phyloP scores from a whole-genome alignment of 345 rosid species.

The Citrus mangshanensis region DNA sequence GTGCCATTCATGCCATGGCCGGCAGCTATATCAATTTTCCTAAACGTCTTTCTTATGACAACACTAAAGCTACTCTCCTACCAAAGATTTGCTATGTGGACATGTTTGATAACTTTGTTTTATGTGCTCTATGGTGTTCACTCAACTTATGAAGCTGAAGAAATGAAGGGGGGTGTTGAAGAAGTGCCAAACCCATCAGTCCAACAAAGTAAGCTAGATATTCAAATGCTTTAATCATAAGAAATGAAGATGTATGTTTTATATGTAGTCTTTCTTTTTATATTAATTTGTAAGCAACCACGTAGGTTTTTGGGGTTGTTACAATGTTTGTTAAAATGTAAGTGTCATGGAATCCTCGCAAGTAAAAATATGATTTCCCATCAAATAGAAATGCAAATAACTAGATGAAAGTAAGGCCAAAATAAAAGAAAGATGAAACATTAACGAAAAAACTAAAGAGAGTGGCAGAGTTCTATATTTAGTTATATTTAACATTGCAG shows the following conservation, averaged over 20 bases:
- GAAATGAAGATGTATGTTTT: not conserved
- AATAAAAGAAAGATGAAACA: not conserved
- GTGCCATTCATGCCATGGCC: slow-evolving; percentile 98
- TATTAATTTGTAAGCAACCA: not conserved
- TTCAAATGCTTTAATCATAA: slow-evolving; percentile 32
- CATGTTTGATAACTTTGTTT: slow-evolving; percentile 58
- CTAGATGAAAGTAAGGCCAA: not conserved
- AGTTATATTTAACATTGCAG: no score
- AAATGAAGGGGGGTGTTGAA: slow-evolving; percentile 34
- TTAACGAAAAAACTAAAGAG: not conserved
- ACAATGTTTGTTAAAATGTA: not conserved
- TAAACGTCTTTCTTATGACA: slow-evolving; percentile 71
- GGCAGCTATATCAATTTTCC: slow-evolving; percentile 65
- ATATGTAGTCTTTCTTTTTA: not conserved
- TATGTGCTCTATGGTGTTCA: slow-evolving; percentile 88
- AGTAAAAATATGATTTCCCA: slow-evolving; percentile 5
- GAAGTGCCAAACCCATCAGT: slow-evolving; percentile 30
- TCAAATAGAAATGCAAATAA: not conserved
- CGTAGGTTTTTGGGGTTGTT: not conserved
- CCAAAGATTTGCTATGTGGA: slow-evolving; percentile 73
- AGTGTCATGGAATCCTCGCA: slow-evolving; percentile 12
- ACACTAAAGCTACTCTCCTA: slow-evolving; percentile 55
- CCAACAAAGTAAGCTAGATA: slow-evolving; percentile 42
- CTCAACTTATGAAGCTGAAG: slow-evolving; percentile 78
- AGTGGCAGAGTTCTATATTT: not conserved